Evolutionary conservation across 768 basidiomycete species (phyloP), one percentile per base, ranked within the genome.

Genomic region (Amanita pseudoporphyria): DNA sequence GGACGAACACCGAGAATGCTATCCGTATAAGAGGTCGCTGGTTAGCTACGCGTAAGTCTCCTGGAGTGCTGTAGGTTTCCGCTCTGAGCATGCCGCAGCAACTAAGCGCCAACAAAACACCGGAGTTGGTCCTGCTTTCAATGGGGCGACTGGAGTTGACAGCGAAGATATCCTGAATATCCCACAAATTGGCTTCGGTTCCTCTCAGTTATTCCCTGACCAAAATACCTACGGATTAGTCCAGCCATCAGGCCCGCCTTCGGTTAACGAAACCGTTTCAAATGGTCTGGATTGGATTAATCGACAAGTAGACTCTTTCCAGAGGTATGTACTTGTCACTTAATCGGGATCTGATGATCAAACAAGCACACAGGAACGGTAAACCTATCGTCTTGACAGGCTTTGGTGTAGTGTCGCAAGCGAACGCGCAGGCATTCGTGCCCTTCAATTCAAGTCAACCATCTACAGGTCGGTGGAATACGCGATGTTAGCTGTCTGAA

Each of bases 121-220:
- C 44, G 61, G 58, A 37, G 53, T 73, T 30, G 78, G 79, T 22
- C 57, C 82, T 19, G 66, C 68, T 22, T 80, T 76, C 52, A 77
- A 85, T 58, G 83, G 84, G 1, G 70, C 78, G n/a, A 66, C 67
- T 30, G 82, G 82, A 30, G 79, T 84, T 16, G 83, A 86, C 59
- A 77, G 74, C 49, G 76, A 81, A 55, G 83, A 84, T 53, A 79
- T 85, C 45, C 53, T 71, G 48, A 76, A 63, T 53, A 79, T 80
- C 50, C 77, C 77, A 0, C 35, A 73, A 9, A 76, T 85, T 52
- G 74, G 71, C 5, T 82, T 81, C 55, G 65, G 71, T 28, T 69
- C 77, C 14, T 82, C 82, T 70, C 79, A 77, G 51, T 54, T 83
- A 21, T 84, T 84, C 72, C 82, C 84, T 16, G 81, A 86, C 57